phyloP scores from a whole-genome alignment of 805 yeast species.

The Metschnikowia kunwiensis region DNA sequence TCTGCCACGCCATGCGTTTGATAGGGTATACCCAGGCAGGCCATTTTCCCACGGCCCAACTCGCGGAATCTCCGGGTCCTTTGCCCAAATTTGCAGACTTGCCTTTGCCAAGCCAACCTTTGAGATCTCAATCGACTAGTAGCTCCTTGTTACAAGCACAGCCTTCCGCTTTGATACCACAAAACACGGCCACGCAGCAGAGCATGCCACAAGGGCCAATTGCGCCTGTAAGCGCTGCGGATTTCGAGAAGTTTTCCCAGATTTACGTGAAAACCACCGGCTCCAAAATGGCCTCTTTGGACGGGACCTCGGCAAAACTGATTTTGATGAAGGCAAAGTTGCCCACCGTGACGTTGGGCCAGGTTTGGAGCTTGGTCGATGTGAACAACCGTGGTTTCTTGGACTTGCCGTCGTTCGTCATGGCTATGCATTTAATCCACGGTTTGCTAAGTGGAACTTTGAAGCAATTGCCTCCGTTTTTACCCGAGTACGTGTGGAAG shows the following conservation, averaged over 20 bases:
- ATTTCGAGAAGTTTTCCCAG: slow-evolving; percentile 61
- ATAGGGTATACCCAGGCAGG: slow-evolving; percentile 87
- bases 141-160: slow-evolving; percentile 40
- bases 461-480: slow-evolving; percentile 49
- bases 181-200: slow-evolving; percentile 33
- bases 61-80: slow-evolving; percentile 60
- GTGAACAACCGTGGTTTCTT: slow-evolving; percentile 69
- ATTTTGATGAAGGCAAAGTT: slow-evolving; percentile 87
- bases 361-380: slow-evolving; percentile 88
- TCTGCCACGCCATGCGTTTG: slow-evolving; percentile 81
- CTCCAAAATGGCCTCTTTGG: slow-evolving; percentile 53
- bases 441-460: slow-evolving; percentile 65
- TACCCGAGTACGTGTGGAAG: slow-evolving; percentile 41
- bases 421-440: slow-evolving; percentile 95
- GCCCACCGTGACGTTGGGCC: slow-evolving; percentile 73
- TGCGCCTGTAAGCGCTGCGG: slow-evolving; percentile 49
- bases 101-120: slow-evolving; percentile 12
- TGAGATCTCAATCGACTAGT: slow-evolving; percentile 37
- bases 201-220: slow-evolving; percentile 21
- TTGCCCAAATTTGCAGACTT: slow-evolving; percentile 55
- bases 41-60: slow-evolving; percentile 46
- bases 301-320: slow-evolving; percentile 78
- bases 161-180: slow-evolving; percentile 37
- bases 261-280: slow-evolving; percentile 67
- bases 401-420: slow-evolving; percentile 69